Conservation (phyloP, 768 basidiomycete species). For the Xerocomellus intermedius region DNA sequence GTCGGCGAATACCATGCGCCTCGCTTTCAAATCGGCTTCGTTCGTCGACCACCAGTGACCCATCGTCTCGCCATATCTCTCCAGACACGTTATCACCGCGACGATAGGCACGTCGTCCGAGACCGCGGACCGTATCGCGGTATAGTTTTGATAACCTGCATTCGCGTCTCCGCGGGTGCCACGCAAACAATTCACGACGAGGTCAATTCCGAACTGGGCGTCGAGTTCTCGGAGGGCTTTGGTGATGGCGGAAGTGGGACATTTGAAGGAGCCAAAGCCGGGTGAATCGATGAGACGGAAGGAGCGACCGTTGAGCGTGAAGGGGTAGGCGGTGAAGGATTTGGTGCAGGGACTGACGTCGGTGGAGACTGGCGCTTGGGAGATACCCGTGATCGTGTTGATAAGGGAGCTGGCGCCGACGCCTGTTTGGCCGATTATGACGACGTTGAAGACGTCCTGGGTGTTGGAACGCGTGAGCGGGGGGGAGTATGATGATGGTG, state of each 20-base stretch:
- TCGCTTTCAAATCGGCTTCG: constrained; percentile 29
- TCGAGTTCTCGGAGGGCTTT: constrained; percentile 31
- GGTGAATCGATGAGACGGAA: constrained; percentile 33
- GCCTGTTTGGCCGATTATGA: constrained; percentile 32
- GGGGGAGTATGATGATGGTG: not conserved
- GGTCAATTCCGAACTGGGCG: constrained; percentile 26
- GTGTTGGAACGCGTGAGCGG: not conserved
- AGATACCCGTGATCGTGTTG: constrained; percentile 34
- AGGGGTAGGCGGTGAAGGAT: constrained; percentile 21
- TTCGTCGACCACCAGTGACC: constrained; percentile 42
- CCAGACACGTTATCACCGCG: constrained; percentile 30
- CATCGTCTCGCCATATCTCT: constrained; percentile 32
- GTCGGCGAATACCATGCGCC: constrained; percentile 37
- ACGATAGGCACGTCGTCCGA: constrained; percentile 34
- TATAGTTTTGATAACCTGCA: constrained; percentile 28
- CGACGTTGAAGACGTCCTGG: constrained; percentile 30
- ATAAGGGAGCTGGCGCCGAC: constrained; percentile 41
- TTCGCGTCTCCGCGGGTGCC: constrained; percentile 30
- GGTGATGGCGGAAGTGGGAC: constrained; percentile 21
- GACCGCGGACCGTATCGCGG: constrained; percentile 28
- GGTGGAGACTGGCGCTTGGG: constrained; percentile 24
- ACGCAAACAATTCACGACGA: constrained; percentile 28
- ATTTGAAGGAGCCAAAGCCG: constrained; percentile 30
- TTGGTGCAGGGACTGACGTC: constrained; percentile 31
- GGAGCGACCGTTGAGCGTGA: constrained; percentile 26